phyloP scores from a whole-genome alignment of 148 eudicot genomes.

The Cornus suecica region DNA sequence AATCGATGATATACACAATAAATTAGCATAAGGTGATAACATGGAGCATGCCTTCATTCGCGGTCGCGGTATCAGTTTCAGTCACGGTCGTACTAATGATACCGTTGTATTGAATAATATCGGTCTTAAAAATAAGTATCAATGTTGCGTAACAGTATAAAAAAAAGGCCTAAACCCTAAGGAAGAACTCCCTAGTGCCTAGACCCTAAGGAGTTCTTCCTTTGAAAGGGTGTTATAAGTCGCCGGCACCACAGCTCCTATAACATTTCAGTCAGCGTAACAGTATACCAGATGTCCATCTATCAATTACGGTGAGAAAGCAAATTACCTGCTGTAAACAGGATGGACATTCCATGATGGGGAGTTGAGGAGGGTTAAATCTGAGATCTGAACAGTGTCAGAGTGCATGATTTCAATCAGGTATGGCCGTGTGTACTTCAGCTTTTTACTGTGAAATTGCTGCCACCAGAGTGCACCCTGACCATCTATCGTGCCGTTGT shows the following conservation, averaged over 20 bases:
- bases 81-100: too few species aligned
- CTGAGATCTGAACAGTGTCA: slow-evolving; percentile 63
- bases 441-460: slow-evolving; percentile 51
- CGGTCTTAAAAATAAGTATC: too few species aligned
- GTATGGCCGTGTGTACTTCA: slow-evolving; percentile 83
- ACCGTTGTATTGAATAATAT: too few species aligned
- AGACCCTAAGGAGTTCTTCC: too few species aligned
- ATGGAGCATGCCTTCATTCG: too few species aligned
- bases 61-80: too few species aligned
- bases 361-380: slow-evolving; percentile 66
- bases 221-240: too few species aligned
- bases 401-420: slow-evolving; percentile 77
- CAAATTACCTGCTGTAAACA: slow-evolving; percentile 69
- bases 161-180: too few species aligned
- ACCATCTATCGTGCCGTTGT: slow-evolving; percentile 84
- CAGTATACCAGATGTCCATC: not conserved
- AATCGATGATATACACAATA: not conserved
- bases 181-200: too few species aligned
- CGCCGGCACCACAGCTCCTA: too few species aligned
- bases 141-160: too few species aligned
- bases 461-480: slow-evolving; percentile 92
- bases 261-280: too few species aligned
- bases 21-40: slow-evolving; percentile 6
- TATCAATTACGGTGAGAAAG: not conserved
- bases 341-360: slow-evolving; percentile 93